A percentile compares a stretch with the other conserved stretches of the same genome.
phyloP scores from a whole-genome alignment of 1,139 yeast species.

The Candida mesenterica region DNA sequence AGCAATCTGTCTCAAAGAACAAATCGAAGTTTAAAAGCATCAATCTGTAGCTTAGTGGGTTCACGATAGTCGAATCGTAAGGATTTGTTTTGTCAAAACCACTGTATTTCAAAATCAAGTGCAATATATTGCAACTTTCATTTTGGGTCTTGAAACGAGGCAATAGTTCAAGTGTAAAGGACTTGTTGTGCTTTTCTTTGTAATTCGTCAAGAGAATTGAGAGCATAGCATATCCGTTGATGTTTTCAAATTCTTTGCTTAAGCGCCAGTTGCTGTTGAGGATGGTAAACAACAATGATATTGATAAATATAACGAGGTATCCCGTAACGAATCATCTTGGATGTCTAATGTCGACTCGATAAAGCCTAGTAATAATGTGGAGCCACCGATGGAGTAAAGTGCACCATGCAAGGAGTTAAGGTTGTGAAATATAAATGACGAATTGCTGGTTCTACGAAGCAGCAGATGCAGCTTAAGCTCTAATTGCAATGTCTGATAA shows the following conservation, averaged over 20 bases:
- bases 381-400: slow-evolving; percentile 41
- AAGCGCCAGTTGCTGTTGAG: slow-evolving; percentile 39
- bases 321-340: slow-evolving; percentile 17
- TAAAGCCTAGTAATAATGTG: slow-evolving; percentile 27
- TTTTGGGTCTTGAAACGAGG: background rate
- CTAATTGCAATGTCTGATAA: slow-evolving; percentile 7
- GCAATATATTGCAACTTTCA: slow-evolving; percentile 10
- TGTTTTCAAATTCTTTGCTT: slow-evolving; percentile 41
- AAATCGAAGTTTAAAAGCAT: slow-evolving; percentile 37
- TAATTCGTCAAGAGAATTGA: slow-evolving; percentile 31
- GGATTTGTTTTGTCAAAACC: slow-evolving; percentile 28
- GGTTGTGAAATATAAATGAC: background rate
- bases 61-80: slow-evolving; percentile 30
- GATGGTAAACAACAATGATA: slow-evolving; percentile 27
- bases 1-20: slow-evolving; percentile 38
- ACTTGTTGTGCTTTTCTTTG: slow-evolving; percentile 22
- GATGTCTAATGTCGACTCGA: slow-evolving; percentile 28
- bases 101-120: slow-evolving; percentile 22
- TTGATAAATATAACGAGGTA: slow-evolving; percentile 20
- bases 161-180: slow-evolving; percentile 17
- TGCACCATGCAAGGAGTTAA: slow-evolving; percentile 28
- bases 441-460: background rate
- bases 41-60: slow-evolving; percentile 29
- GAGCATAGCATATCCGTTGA: slow-evolving; percentile 42
- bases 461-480: background rate